Evolutionary conservation across 768 basidiomycete species (phyloP), one percentile per base, ranked within the genome.

Genomic region (Leccinellum albellum): DNA sequence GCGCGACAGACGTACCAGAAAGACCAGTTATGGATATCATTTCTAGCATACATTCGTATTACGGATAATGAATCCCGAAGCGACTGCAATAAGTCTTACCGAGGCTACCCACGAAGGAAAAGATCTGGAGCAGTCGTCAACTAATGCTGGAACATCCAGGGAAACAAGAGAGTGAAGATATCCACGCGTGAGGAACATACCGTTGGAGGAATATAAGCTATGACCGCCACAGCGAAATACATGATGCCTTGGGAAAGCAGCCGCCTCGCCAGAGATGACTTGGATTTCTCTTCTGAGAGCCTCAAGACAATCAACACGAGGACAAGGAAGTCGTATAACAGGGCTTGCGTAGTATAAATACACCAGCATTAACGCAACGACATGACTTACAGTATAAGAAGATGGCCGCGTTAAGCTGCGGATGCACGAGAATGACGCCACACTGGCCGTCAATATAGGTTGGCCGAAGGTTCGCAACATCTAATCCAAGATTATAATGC

Each of bases 301-400:
- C 58, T 62, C 8, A 56, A 40, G 5, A 62, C 21, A 8, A 58
- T 57, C 12, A 71, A 24, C 8, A 61, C n/a, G 15, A 70, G 37
- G 14, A 70, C 55, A 2, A 66, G 3, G 20, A 62, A 50, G 32
- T 71, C 61, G 15, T 60, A 70, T 24, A 48, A 52, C 46, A 61
- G 35, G 17, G 68, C 69, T 70, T 12, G 29, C 29, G 10, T 31
- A 15, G 3, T 26, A 7, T 54, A 15, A 63, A 40, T 28, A 58
- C 40, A 24, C 20, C 8, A 3, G 17, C 28, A 9, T 7, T 17
- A 55, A 20, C 0, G 15, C 3, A 32, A 48, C 4, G 6, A 31
- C 3, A 13, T 14, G 5, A 51, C 70, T 50, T 13, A 70, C 69
- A 54, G 50, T 69, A 70, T 7, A 59, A 6, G 7, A 63, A 57